Percentiles rank a stretch among this genome's conserved stretches.
Evolutionary conservation across 352 stramenopile genomes (phyloP).

Genomic region (Phytophthora citricola): DNA sequence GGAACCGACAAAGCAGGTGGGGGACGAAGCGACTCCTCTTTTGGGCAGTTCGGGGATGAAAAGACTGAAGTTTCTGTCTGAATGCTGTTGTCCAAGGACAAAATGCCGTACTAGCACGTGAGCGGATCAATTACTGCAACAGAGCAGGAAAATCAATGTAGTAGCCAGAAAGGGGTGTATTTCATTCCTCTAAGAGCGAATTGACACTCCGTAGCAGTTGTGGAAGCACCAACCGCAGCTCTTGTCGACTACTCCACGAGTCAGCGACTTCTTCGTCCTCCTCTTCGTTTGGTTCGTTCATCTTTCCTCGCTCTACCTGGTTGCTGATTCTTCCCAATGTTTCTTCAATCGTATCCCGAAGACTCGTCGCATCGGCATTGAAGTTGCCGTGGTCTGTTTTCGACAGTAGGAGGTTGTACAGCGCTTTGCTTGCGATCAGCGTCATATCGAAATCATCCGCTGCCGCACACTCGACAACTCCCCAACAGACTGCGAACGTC

Average conservation of each 20-base stretch:
- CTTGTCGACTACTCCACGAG: constrained; percentile 21
- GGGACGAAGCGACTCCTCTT: constrained; percentile 56
- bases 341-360: constrained; percentile 41
- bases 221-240: constrained; percentile 52
- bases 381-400: constrained; percentile 15
- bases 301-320: not conserved
- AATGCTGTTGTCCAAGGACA: constrained; percentile 6
- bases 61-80: constrained; percentile 32
- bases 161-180: constrained; percentile 12
- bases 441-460: constrained; percentile 76
- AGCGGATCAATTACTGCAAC: not conserved
- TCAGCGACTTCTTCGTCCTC: constrained; percentile 15
- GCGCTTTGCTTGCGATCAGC: constrained; percentile 78
- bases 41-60: constrained; percentile 43
- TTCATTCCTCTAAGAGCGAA: constrained; percentile 20
- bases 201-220: constrained; percentile 50
- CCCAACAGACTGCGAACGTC: constrained; percentile 54
- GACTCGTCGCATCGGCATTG: constrained; percentile 8
- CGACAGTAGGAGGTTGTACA: constrained; percentile 83
- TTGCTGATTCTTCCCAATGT: constrained; percentile 33
- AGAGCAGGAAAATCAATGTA: not conserved
- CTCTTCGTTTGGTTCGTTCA: constrained; percentile 11
- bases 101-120: not conserved
- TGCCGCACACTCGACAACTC: constrained; percentile 62
- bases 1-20: constrained; percentile 14